These are phyloP conservation scores for Penicillium verhagenii DNA, from an alignment of 495 filamentous ascomycete species.

Conservation along the genomic window DNA sequence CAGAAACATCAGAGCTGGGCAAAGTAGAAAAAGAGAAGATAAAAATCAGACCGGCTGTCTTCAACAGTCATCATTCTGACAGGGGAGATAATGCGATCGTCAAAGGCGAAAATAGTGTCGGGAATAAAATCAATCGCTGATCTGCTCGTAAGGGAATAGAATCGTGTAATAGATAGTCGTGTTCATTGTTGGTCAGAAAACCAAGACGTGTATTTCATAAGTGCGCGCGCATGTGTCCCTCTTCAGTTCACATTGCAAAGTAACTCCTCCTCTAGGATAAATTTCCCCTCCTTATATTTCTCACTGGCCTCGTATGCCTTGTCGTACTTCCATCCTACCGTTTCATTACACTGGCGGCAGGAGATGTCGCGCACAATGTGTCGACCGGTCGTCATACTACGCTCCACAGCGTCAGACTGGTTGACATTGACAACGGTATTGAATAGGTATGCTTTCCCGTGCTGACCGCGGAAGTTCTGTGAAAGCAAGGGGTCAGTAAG, in stretches of 20 bases:
- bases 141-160: neutral
- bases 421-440: conserved; percentile 88
- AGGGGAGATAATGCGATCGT: neutral
- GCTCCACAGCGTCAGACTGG: conserved; percentile 76
- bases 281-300: conserved; percentile 99
- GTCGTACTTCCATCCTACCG: conserved; percentile 98
- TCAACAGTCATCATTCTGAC: neutral
- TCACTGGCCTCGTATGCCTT: conserved; percentile 88
- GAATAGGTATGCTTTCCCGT: conserved; percentile 98
- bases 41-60: neutral
- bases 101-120: neutral
- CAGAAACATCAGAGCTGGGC: neutral
- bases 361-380: conserved; percentile 91
- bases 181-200: neutral
- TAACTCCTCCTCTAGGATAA: conserved; percentile 91
- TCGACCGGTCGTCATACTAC: conserved; percentile 97
- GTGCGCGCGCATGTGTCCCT: no score
- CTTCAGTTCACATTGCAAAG: conserved; percentile 70
- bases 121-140: no score
- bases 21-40: neutral
- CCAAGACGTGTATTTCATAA: neutral
- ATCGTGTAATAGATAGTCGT: neutral
- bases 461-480: conserved; percentile 97
- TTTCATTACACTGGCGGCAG: conserved; percentile 85
- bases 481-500: conserved; percentile 8